Conservation (phyloP, 2,329 filamentous ascomycete genomes). For the Aspergillus sp. region DNA sequence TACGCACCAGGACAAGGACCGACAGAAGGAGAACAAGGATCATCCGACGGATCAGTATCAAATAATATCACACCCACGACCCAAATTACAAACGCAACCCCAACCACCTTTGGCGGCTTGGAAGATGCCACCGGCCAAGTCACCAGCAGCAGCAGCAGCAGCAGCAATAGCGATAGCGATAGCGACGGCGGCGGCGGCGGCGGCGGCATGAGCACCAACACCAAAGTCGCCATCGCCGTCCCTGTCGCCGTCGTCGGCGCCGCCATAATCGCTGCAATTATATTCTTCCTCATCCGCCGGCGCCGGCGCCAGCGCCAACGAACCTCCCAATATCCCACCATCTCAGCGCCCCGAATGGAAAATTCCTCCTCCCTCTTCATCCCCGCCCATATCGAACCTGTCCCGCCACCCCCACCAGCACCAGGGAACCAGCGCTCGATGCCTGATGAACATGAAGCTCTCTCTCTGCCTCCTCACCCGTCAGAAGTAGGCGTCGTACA, state of each 20-base stretch:
- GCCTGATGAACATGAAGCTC: background rate
- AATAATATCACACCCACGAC: background rate
- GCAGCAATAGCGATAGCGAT: background rate
- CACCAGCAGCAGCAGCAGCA: background rate
- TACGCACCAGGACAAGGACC: no score
- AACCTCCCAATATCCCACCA: background rate
- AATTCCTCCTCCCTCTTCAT: slow-evolving; percentile 5
- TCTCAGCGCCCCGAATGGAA: slow-evolving; percentile 4
- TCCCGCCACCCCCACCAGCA: background rate
- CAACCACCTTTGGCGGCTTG: background rate
- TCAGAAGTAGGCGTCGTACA: background rate
- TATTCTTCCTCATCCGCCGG: slow-evolving; percentile 26
- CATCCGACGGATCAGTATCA: no score
- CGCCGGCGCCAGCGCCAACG: slow-evolving; percentile 22
- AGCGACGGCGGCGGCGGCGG: background rate
- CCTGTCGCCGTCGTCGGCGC: slow-evolving; percentile 31
- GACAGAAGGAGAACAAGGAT: no score
- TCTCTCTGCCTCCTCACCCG: background rate
- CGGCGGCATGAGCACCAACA: slow-evolving; percentile 18
- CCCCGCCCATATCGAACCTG: background rate
- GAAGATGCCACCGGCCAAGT: background rate
- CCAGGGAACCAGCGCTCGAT: background rate
- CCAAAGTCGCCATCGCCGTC: slow-evolving; percentile 34
- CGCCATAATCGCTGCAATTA: slow-evolving; percentile 22
- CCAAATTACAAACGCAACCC: background rate